Evolutionary conservation across 768 basidiomycete genomes (phyloP).

Genomic region (Mycena venus): DNA sequence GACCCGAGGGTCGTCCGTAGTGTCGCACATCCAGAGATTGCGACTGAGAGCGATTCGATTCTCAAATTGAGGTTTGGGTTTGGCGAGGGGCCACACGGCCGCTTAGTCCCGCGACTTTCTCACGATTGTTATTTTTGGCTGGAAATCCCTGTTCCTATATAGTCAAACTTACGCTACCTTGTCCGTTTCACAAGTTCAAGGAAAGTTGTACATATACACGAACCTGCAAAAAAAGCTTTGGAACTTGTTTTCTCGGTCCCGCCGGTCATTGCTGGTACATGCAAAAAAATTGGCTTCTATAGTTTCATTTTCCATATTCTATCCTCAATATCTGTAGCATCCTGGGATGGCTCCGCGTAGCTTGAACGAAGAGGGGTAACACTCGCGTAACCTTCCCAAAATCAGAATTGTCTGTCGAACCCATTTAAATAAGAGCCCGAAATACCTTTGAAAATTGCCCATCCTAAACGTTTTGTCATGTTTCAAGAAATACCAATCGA

Average conservation of each 20-base stretch:
- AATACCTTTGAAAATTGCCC: slow-evolving; percentile 74
- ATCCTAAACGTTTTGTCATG: slow-evolving; percentile 45
- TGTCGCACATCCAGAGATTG: background rate
- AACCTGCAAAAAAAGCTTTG: no score
- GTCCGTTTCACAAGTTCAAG: no score
- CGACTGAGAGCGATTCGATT: background rate
- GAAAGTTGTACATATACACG: no score
- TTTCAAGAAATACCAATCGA: background rate
- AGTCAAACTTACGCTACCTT: no score
- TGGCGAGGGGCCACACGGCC: no score
- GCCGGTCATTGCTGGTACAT: background rate
- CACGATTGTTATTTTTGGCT: no score
- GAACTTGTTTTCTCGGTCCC: no score
- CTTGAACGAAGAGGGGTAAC: slow-evolving; percentile 84
- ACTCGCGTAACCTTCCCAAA: slow-evolving; percentile 63
- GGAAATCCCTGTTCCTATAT: no score
- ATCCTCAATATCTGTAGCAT: slow-evolving; percentile 51
- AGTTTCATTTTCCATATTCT: slow-evolving; percentile 71
- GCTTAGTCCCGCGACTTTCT: no score
- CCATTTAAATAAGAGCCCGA: background rate
- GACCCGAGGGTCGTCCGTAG: background rate
- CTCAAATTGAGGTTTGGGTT: background rate
- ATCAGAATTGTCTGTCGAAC: background rate
- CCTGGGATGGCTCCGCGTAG: slow-evolving; percentile 73
- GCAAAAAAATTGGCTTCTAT: slow-evolving; percentile 41